These are phyloP conservation scores for Sphagnum contortum DNA, from an alignment of 225 moss, liverwort and hornwort species.

Conservation along the genomic window DNA sequence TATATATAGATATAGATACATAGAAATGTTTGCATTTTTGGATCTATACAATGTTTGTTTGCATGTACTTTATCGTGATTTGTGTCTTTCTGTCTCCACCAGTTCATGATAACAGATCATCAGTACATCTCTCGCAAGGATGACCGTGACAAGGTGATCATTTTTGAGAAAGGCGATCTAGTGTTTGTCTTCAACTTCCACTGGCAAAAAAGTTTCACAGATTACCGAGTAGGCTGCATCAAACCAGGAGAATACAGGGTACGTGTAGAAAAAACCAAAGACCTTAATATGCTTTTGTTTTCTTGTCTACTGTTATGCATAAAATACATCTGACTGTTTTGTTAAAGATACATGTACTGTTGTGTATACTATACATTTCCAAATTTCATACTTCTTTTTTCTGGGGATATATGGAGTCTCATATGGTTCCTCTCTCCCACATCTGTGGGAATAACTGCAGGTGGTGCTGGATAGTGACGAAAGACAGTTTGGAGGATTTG, in stretches of 20 bases:
- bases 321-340: too few species aligned
- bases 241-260: slow-evolving; percentile 8
- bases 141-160: slow-evolving; percentile 5
- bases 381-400: too few species aligned
- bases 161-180: slow-evolving; percentile 4
- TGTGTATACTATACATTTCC: too few species aligned
- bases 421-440: too few species aligned
- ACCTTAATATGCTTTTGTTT: background rate
- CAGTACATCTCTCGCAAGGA: slow-evolving; percentile 7
- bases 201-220: slow-evolving; percentile 7
- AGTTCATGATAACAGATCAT: slow-evolving; percentile 8
- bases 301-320: too few species aligned
- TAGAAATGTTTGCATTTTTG: too few species aligned
- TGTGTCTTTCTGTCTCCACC: background rate
- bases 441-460: background rate
- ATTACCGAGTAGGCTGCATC: slow-evolving; percentile 9
- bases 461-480: slow-evolving; percentile 5
- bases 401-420: too few species aligned
- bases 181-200: slow-evolving; percentile 10
- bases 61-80: background rate
- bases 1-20: too few species aligned
- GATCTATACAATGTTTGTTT: too few species aligned
- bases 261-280: background rate
- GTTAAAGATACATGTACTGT: too few species aligned
- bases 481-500: slow-evolving; percentile 6